Conservation (phyloP, 1,139 yeast genomes). For the Blastobotrys petasosporus region DNA sequence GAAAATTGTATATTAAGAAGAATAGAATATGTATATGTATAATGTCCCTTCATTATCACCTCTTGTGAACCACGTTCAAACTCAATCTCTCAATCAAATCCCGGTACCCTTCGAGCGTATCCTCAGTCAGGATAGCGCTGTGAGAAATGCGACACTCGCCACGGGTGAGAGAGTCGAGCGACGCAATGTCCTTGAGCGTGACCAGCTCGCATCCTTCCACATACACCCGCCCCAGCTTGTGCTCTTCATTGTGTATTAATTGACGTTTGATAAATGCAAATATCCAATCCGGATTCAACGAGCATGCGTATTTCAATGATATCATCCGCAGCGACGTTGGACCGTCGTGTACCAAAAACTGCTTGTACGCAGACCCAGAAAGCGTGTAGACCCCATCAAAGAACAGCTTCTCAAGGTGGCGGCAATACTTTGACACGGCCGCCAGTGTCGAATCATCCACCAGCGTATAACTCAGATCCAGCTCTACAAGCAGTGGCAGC, state of each 20-base stretch:
- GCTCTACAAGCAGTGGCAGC: slow-evolving; percentile 6
- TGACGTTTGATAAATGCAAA: slow-evolving; percentile 14
- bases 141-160: slow-evolving; percentile 16
- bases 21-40: neutral
- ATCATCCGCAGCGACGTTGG: slow-evolving; percentile 12
- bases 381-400: slow-evolving; percentile 15
- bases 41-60: neutral
- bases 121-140: slow-evolving; percentile 21
- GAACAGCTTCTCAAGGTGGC: slow-evolving; percentile 10
- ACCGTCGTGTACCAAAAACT: slow-evolving; percentile 10
- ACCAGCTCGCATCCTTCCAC: slow-evolving; percentile 20
- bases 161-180: slow-evolving; percentile 10
- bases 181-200: slow-evolving; percentile 16
- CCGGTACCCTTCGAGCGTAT: slow-evolving; percentile 20
- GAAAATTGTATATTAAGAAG: neutral
- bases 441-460: slow-evolving; percentile 13
- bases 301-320: slow-evolving; percentile 11
- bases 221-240: slow-evolving; percentile 9
- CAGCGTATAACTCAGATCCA: slow-evolving; percentile 16
- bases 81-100: slow-evolving; percentile 16
- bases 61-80: slow-evolving; percentile 5
- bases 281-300: slow-evolving; percentile 18
- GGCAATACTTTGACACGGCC: slow-evolving; percentile 7
- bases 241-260: neutral
- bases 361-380: slow-evolving; percentile 11